Evolutionary conservation across 805 yeast genomes (phyloP).

Genomic region (Yarrowia osloensis): DNA sequence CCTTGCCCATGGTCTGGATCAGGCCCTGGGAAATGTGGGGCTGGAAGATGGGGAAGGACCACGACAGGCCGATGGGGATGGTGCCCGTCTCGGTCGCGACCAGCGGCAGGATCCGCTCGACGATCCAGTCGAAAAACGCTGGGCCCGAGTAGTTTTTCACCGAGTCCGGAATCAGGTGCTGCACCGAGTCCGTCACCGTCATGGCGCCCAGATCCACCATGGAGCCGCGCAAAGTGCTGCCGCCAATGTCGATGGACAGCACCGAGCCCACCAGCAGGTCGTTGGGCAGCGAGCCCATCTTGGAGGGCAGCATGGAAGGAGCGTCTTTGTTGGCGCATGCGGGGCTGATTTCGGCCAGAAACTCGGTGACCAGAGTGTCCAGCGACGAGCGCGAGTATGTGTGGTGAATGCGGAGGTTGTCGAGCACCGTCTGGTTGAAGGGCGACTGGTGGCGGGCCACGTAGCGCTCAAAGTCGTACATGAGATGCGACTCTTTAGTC

Average conservation of each 20-base stretch:
- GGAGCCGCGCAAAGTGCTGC: conserved; percentile 89
- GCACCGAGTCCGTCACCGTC: conserved; percentile 26
- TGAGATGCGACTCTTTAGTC: background rate
- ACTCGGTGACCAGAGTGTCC: conserved; percentile 3
- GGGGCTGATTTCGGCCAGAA: background rate
- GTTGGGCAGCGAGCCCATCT: conserved; percentile 70
- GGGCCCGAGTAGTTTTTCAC: conserved; percentile 39
- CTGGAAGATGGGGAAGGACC: conserved; percentile 43
- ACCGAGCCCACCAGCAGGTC: conserved; percentile 76
- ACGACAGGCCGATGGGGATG: conserved; percentile 40
- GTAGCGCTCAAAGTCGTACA: conserved; percentile 21
- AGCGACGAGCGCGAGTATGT: conserved; percentile 3
- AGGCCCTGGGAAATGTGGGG: conserved; percentile 36
- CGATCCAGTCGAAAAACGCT: conserved; percentile 42
- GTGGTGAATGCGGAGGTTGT: conserved; percentile 30
- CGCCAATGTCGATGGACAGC: conserved; percentile 88
- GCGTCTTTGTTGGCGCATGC: conserved; percentile 1
- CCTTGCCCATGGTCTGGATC: conserved; percentile 53
- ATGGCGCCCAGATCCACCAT: conserved; percentile 69
- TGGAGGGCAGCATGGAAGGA: conserved; percentile 74
- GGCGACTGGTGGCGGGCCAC: conserved; percentile 17
- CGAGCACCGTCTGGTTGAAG: conserved; percentile 32
- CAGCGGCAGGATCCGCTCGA: conserved; percentile 35
- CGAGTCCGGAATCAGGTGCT: conserved; percentile 36
- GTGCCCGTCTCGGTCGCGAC: conserved; percentile 1